Conservation (phyloP, 441 rosid genomes). For the Iberis amara region DNA sequence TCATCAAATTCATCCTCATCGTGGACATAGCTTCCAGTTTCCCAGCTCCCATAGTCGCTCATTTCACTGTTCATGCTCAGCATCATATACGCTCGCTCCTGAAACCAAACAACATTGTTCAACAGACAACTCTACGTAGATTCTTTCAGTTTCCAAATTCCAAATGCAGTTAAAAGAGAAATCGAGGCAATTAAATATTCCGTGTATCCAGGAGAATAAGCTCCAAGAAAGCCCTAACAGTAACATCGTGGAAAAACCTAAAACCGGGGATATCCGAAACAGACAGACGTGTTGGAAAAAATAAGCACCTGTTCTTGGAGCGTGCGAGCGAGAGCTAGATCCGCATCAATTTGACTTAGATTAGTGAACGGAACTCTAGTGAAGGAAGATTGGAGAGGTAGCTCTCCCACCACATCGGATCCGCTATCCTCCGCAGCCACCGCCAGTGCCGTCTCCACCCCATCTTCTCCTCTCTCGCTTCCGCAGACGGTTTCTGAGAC, state of each 20-base stretch:
- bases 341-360: constrained; percentile 86
- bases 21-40: constrained; percentile 51
- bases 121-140: constrained; percentile 14
- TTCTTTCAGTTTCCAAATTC: not conserved
- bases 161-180: constrained; percentile 5
- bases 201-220: not conserved
- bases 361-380: constrained; percentile 68
- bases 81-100: constrained; percentile 95
- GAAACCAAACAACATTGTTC: constrained; percentile 16
- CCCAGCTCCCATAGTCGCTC: constrained; percentile 84
- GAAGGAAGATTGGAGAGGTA: constrained; percentile 35
- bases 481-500: constrained; percentile 21
- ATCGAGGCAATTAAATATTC: too few species aligned
- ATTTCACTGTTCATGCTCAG: constrained; percentile 56
- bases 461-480: constrained; percentile 26
- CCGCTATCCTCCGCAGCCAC: constrained; percentile 27
- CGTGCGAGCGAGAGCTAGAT: constrained; percentile 88
- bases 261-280: not conserved
- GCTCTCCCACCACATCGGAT: constrained; percentile 29
- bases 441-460: constrained; percentile 30
- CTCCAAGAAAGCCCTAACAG: not conserved
- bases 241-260: constrained; percentile 15
- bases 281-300: not conserved
- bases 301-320: constrained; percentile 79
- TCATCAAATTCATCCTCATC: constrained; percentile 71